Evolutionary conservation across 805 yeast genomes (phyloP), one percentile per base, ranked within the genome.

Genomic region (Naumovozyma baii): DNA sequence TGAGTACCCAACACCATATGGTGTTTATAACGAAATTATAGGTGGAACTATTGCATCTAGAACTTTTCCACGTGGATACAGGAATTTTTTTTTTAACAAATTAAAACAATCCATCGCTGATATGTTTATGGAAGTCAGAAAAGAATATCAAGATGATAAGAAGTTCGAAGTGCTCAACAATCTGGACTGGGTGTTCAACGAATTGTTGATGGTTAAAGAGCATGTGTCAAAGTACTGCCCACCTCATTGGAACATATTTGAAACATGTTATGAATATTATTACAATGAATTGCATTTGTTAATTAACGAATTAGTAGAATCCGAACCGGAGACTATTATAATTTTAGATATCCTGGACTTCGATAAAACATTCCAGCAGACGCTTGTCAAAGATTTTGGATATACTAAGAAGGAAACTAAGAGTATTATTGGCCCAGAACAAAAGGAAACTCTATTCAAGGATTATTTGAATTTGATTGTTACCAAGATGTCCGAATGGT

Each of bases 401-500:
- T 48, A 79, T 25, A 50, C 65, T 3, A 73, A 75, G 44, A 67
- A 52, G 8, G 59, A 69, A 33, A 47, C 69, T 44, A 64, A 72
- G 46, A 67, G 92, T 45, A 62, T 80, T 51, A 66, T 82, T 57
- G 78, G 87, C 4, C 87, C 79, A 31, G 80, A 78, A 22, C 76
- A 80, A 46, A 86, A 83, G 59, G 79, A 79, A 39, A 69, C 69
- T 28, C 71, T 92, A 9, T 69, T 88, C 50, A 80, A 76, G 39
- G 96, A 90, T 54, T 88, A 86, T 57, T 64, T 85, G 59, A 69
- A 72, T 43, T 72, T 87, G 47, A 76, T 86, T 39, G 73, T 80
- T 2, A 62, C 62, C 17, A 86, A 86, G 59, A 80, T 90, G 70
- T 73, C 72, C 13, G 94, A 86, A 62, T 92, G 97, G 97, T 76